Evolutionary conservation across 2,329 filamentous ascomycete genomes (phyloP).

Genomic region (Samsoniella hepiali): DNA sequence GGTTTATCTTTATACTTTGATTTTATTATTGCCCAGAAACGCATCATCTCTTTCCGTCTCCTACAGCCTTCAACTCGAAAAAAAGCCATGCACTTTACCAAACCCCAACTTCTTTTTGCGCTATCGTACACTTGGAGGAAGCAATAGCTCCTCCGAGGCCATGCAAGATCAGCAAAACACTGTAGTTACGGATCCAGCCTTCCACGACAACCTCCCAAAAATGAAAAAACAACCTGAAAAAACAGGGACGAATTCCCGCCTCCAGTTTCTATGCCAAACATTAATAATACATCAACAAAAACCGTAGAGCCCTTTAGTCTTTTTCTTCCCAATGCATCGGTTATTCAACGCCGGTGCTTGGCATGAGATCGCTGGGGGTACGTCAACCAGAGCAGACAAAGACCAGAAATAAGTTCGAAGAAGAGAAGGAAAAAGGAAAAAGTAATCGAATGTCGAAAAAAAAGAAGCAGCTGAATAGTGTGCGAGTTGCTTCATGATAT

Average conservation of each 20-base stretch:
- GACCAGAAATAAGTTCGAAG: neutral
- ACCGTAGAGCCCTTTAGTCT: neutral
- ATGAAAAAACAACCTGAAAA: neutral
- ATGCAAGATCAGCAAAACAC: neutral
- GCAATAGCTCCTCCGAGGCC: neutral
- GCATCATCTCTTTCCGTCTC: neutral
- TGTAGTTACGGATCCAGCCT: neutral
- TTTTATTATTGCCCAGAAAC: constrained; percentile 1
- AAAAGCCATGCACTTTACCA: neutral
- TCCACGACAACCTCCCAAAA: neutral
- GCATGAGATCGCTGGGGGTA: neutral
- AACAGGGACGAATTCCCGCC: neutral
- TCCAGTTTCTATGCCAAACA: constrained; percentile 18
- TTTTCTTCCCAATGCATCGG: neutral
- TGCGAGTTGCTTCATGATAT: constrained; percentile 4
- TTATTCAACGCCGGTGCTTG: constrained; percentile 9
- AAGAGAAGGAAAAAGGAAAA: neutral
- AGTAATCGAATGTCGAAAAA: neutral
- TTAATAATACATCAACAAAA: constrained; percentile 12
- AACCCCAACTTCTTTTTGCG: neutral
- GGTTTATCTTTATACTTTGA: neutral
- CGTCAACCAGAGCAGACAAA: neutral
- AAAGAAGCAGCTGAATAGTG: neutral
- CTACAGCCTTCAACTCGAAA: neutral
- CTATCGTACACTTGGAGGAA: constrained; percentile 10